Base-by-base conservation (phyloP, 140 eudicot genomes). In the Ambrosia hybrid region DNA sequence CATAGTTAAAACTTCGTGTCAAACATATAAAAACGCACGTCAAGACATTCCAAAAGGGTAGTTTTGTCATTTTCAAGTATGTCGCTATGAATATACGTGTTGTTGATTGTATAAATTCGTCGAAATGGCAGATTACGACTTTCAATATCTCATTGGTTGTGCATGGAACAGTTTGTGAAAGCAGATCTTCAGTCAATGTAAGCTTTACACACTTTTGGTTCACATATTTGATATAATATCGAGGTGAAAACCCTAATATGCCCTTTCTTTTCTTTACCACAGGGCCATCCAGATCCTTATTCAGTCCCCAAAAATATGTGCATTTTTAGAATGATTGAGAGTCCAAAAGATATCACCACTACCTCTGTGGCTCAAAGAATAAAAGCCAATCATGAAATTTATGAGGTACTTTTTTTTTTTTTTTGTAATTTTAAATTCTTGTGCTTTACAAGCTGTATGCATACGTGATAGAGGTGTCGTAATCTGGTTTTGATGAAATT, bases 141-240 rank as follows among this genome's bases (percentile, higher is more conserved):
- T 92, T 92, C 79, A 92, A 92, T 77, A 89, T 92, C 56, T 92
- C 96, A 5, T n/a, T 89, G 85, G 96, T 92, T 70, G 96, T 89
- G 30, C 98, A 78, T 8, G 98, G 98, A 76, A 86, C 95, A 10
- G 84, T 92, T 77, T 85, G 91, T 2, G 98, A 92, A 88, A 86
- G 81, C 57, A 73, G 83, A 69, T 73, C 83, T 67, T 64, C 77
- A 26, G 15, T 51, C 60, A 72, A 77, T 26, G 98, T 89, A 85
- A 46, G 83, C 2, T n/a, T 45, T 30, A 33, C 9, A 46, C 60
- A 14, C 51, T 57, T 41, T 41, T 8, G 46, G 46, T 41, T 39
- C 45, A 39, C 45, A 39, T 39, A 39, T 39, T 39, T 41, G 46
- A 41, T 41, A 6, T 4, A 41, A 41, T 41, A 41, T 41, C 9